Evolutionary conservation across 805 yeast species (phyloP).

Genomic region (Metschnikowia kofuensis): DNA sequence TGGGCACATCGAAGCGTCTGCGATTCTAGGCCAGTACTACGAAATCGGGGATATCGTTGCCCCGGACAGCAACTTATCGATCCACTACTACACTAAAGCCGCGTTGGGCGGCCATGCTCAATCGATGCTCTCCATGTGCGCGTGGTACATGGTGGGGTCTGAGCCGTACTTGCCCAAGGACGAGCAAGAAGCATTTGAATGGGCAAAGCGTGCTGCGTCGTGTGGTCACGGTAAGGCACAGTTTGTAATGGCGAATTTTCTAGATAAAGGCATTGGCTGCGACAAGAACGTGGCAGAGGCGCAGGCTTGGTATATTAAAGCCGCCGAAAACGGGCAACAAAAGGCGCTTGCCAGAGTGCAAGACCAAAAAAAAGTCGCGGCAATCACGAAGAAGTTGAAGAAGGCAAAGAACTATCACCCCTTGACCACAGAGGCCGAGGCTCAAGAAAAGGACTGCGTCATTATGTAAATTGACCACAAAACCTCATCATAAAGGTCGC

Average conservation of each 20-base stretch:
- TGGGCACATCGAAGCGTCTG: constrained; percentile 79
- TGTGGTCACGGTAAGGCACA: constrained; percentile 78
- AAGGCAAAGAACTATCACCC: constrained; percentile 2
- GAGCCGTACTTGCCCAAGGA: constrained; percentile 78
- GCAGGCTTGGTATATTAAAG: constrained; percentile 70
- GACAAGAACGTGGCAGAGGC: constrained; percentile 55
- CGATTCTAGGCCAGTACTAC: constrained; percentile 76
- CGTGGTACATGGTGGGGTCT: constrained; percentile 93
- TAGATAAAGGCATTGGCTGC: constrained; percentile 87
- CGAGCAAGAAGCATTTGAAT: constrained; percentile 83
- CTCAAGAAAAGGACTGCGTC: constrained; percentile 44
- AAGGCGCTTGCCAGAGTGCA: constrained; percentile 33
- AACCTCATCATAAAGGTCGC: neutral
- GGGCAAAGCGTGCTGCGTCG: constrained; percentile 88
- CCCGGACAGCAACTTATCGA: constrained; percentile 76
- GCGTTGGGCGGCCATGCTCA: constrained; percentile 84
- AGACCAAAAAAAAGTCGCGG: constrained; percentile 30
- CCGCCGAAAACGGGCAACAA: constrained; percentile 57
- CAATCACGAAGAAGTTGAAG: constrained; percentile 30
- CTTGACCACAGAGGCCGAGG: constrained; percentile 5
- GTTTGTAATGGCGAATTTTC: constrained; percentile 77
- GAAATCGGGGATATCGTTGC: constrained; percentile 77
- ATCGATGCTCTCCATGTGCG: constrained; percentile 91
- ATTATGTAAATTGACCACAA: constrained; percentile 27
- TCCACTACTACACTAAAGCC: constrained; percentile 90